Evolutionary conservation across 2,329 filamentous ascomycete species (phyloP), one percentile per base, ranked within the genome.

Genomic region (Botrytis sinoallii): DNA sequence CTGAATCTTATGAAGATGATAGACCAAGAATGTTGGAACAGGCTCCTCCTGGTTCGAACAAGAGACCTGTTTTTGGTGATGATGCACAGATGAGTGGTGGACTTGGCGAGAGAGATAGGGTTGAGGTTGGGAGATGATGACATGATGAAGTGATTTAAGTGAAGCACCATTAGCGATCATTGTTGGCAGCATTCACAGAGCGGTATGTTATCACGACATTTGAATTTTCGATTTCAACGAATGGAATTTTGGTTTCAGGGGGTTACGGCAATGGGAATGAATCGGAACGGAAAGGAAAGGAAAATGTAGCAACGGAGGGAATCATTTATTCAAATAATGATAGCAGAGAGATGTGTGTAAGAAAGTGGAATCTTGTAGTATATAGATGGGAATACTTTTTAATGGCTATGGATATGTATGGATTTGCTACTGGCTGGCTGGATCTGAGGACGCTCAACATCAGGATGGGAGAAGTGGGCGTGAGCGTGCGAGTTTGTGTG

Each of bases 51-150:
- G 75, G 77, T 29, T 78, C 79, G 38, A 75, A 67, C 42, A 77
- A 75, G 68, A 74, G 74, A 73, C 66, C 73, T 48, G 75, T 67
- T 12, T 77, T 78, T 70, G 75, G 44, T n/a, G 70, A 77, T 29
- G 78, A 79, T 12, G 73, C 76, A 6, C 40, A 78, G 60, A 80
- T 81, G 79, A 80, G 79, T 63, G 80, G 79, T 42, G 80, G 77
- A 14, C 63, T 80, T 32, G 32, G 52, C 32, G 71, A 68, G 9
- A 22, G 66, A 14, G 66, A 68, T 14, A 38, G 66, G 42, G 64
- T 67, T 14, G 48, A 42, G 38, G 29, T 67, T 67, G 38, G n/a
- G 16, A 72, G 70, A 72, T 66, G n/a, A 57, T 61, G 22, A 2
- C 25, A 40, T 40, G 59, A 61, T 25, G 14, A 38, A 44, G 8